These are phyloP conservation scores for Saccharum hybrid DNA, from an alignment of 202 grass and related monocot genomes.

Conservation along the genomic window DNA sequence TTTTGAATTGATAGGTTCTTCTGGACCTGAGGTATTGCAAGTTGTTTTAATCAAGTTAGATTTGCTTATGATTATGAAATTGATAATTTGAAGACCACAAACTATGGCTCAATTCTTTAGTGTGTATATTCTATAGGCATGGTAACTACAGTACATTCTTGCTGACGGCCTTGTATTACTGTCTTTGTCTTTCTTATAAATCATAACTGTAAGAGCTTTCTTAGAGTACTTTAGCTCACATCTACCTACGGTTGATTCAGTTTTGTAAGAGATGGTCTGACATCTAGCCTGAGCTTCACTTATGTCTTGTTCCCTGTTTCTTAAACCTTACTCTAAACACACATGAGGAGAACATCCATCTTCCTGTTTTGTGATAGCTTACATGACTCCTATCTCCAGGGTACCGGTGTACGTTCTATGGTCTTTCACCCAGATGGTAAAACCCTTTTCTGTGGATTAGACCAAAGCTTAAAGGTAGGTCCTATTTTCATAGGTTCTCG, in stretches of 20 bases:
- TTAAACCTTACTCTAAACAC: slow-evolving; percentile 10
- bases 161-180: neutral
- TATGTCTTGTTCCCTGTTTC: slow-evolving; percentile 1
- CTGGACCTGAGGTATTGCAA: slow-evolving; percentile 78
- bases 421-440: slow-evolving; percentile 96
- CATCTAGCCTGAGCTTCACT: slow-evolving; percentile 30
- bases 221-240: neutral
- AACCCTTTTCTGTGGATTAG: slow-evolving; percentile 91
- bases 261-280: slow-evolving; percentile 9
- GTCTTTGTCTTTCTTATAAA: neutral
- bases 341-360: neutral
- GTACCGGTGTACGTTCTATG: slow-evolving; percentile 65
- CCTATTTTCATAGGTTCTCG: slow-evolving; percentile 16
- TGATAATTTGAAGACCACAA: slow-evolving; percentile 3
- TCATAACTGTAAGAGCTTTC: slow-evolving; percentile 4
- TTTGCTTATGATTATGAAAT: slow-evolving; percentile 12
- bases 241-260: slow-evolving; percentile 15
- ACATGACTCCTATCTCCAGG: slow-evolving; percentile 47
- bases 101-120: neutral
- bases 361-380: slow-evolving; percentile 23
- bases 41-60: slow-evolving; percentile 7
- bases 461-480: slow-evolving; percentile 76
- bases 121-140: slow-evolving; percentile 2
- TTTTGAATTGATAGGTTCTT: slow-evolving; percentile 98
- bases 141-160: slow-evolving; percentile 12